Percentiles rank a stretch among this genome's conserved stretches.
These are phyloP conservation scores for Dactylellina haptotyla DNA, from an alignment of 2,329 filamentous ascomycete species.

Conservation along the genomic window DNA sequence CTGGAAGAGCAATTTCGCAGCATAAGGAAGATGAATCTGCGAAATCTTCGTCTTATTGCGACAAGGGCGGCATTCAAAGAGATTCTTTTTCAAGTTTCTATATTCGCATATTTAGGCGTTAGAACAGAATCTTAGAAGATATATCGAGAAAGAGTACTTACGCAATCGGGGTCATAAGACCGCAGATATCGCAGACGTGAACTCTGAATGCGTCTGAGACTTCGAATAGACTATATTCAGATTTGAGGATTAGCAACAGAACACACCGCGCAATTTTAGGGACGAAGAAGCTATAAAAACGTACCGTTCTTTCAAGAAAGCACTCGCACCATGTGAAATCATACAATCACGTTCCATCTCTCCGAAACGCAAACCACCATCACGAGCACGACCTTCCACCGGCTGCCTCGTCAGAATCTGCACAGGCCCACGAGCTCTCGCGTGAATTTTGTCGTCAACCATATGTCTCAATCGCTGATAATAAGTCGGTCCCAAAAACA, in stretches of 20 bases:
- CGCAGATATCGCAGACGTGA: conserved; percentile 98
- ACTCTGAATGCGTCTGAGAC: conserved; percentile 98
- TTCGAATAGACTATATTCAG: conserved; percentile 80
- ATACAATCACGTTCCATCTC: conserved; percentile 99
- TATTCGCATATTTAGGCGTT: conserved; percentile 21
- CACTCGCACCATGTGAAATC: conserved; percentile 98
- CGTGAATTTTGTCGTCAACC: conserved; percentile 99
- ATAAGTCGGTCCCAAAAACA: conserved; percentile 97
- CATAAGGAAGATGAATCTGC: conserved; percentile 96
- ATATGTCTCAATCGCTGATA: conserved; percentile 98
- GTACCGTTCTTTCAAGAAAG: conserved; percentile 87
- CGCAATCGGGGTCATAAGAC: conserved; percentile 98
- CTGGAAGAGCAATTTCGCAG: conserved; percentile 97
- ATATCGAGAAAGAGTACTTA: conserved; percentile 69
- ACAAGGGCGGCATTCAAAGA: conserved; percentile 96
- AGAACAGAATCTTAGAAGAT: conserved; percentile 33
- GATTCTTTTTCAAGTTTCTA: conserved; percentile 92
- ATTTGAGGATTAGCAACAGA: too few relatives aligned
- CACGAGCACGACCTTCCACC: conserved; percentile 96
- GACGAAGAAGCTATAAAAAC: too few relatives aligned
- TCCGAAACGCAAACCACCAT: conserved; percentile 98
- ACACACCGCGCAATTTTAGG: too few relatives aligned
- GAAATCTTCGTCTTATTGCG: conserved; percentile 99
- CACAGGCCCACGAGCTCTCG: conserved; percentile 93
- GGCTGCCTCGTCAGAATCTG: conserved; percentile 98